Evolutionary conservation across 805 yeast genomes (phyloP), one percentile per base, ranked within the genome.

Genomic region (Candida nemodendra): DNA sequence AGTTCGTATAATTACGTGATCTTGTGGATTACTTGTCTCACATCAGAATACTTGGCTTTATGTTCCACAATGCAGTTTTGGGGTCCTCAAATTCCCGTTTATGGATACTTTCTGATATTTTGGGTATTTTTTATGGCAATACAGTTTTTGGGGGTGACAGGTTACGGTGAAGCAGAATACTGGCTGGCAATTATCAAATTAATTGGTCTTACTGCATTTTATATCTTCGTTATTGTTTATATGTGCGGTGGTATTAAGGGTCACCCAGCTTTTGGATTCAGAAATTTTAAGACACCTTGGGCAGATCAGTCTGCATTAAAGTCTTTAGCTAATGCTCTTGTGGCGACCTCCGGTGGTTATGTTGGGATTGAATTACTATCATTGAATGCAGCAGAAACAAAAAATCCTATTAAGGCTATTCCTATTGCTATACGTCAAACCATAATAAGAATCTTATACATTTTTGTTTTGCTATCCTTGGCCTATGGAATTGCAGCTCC

Each of bases 401-500:
- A 72, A 48, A 78, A 79, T 48, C 85, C 85, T 2, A 59, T 70
- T 27, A 67, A 64, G 38, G 76, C 81, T 4, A 69, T 79, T 42
- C 84, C 85, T 5, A 62, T 61, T 18, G 83, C 81, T 3, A 75
- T 16, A 76, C 72, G 71, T 40, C 76, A 74, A 32, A 76, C 79
- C 0, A 71, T 78, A 38, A 69, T 69, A 66, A 65, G 83, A 39
- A 78, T 79, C 24, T 43, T 75, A 29, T 54, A 71, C 39, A 74
- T 74, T 37, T 79, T 75, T 59, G 62, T 77, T 55, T 71, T 78
- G 30, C 61, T 76, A 28, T 71, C 79, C 9, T 56, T 78, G 11
- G 60, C 71, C 39, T 74, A 76, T 45, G 84, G 83, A 19, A 62
- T 79, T 50, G 73, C 78, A 8, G 81, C 78, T 18, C 79, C 84